These are phyloP conservation scores for Angomonas deanei DNA, from an alignment of 208 protist genomes.

Conservation along the genomic window DNA sequence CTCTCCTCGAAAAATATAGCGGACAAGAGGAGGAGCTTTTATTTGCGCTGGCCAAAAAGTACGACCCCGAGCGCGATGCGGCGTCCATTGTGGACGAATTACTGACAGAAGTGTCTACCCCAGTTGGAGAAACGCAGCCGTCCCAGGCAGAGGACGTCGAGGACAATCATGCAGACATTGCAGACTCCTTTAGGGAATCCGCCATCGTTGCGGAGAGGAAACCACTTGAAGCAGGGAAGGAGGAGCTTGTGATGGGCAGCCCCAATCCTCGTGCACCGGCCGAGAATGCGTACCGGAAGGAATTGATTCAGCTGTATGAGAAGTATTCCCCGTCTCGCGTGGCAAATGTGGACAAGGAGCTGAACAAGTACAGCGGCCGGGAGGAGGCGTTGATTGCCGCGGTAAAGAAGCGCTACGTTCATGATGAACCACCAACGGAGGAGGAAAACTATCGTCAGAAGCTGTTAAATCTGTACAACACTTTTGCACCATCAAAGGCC, in stretches of 20 bases:
- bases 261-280: not conserved
- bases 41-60: constrained; percentile 10
- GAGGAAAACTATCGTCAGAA: not conserved
- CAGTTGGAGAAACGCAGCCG: no score
- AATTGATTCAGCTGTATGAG: constrained; percentile 24
- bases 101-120: not conserved
- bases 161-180: no score
- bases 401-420: not conserved
- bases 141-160: no score
- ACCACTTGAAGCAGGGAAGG: not conserved
- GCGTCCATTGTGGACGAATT: not conserved
- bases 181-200: no score
- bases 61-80: not conserved
- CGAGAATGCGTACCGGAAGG: constrained; percentile 14
- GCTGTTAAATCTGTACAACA: constrained; percentile 15
- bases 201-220: not conserved
- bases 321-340: constrained; percentile 37
- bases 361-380: constrained; percentile 34
- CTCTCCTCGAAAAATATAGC: constrained; percentile 21
- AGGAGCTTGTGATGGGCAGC: not conserved
- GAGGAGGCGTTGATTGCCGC: constrained; percentile 36
- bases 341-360: constrained; percentile 23
- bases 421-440: not conserved
- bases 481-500: constrained; percentile 24
- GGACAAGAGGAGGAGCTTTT: constrained; percentile 25